These are phyloP conservation scores for Aspergillus steynii DNA, from an alignment of 495 filamentous ascomycete species.

Conservation along the genomic window DNA sequence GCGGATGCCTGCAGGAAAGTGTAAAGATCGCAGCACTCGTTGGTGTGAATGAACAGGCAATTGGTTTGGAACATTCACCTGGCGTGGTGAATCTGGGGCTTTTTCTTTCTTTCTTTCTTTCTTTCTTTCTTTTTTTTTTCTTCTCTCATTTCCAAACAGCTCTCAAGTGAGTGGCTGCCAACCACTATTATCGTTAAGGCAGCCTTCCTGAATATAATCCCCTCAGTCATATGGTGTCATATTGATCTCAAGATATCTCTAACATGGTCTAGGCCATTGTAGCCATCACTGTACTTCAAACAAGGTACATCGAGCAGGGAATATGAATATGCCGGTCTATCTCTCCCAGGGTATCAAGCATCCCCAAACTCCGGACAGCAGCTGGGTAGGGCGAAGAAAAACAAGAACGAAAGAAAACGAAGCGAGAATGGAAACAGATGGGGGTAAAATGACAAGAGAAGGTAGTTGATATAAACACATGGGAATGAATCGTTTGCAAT, in stretches of 20 bases:
- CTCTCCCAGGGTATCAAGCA: constrained; percentile 30
- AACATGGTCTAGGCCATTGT: constrained; percentile 16
- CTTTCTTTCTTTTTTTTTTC: too few species aligned
- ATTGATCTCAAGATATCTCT: constrained; percentile 15
- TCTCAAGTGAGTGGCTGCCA: too few species aligned
- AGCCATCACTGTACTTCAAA: constrained; percentile 13
- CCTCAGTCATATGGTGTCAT: constrained; percentile 5
- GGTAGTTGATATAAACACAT: not conserved
- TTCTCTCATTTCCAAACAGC: too few species aligned
- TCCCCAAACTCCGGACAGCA: constrained; percentile 25
- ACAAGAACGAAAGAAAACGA: constrained; percentile 6
- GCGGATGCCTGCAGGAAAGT: constrained; percentile 12
- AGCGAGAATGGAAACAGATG: constrained; percentile 6
- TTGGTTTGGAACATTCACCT: not conserved
- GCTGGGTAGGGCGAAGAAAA: constrained; percentile 1
- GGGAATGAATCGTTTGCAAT: not conserved
- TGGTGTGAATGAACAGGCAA: not conserved
- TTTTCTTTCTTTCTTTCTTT: too few species aligned
- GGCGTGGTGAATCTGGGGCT: not conserved
- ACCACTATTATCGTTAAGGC: too few species aligned
- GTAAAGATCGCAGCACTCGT: not conserved
- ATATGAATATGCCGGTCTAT: constrained; percentile 19
- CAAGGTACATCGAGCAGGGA: constrained; percentile 11
- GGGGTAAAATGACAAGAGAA: not conserved
- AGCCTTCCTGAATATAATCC: not conserved